These are phyloP conservation scores for Ramularia collo-cygni DNA, from an alignment of 2,329 filamentous ascomycete genomes.

Conservation along the genomic window DNA sequence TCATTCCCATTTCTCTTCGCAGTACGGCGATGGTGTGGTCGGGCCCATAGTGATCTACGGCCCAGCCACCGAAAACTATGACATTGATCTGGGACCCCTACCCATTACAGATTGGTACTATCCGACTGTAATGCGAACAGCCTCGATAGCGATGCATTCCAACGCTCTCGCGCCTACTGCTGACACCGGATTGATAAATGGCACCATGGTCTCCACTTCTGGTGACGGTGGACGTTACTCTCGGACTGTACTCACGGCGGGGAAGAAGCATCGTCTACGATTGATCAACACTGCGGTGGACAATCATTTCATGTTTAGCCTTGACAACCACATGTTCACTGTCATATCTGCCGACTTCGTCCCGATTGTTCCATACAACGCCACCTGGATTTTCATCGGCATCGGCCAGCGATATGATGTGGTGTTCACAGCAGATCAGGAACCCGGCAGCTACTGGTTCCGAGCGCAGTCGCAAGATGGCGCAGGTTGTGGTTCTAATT, in stretches of 20 bases:
- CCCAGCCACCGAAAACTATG: slow-evolving; percentile 52
- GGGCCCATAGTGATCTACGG: slow-evolving; percentile 58
- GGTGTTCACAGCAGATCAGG: slow-evolving; percentile 33
- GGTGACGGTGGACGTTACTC: slow-evolving; percentile 19
- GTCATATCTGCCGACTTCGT: slow-evolving; percentile 34
- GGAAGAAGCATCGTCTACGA: slow-evolving; percentile 38
- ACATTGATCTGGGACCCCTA: slow-evolving; percentile 56
- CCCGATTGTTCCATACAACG: slow-evolving; percentile 28
- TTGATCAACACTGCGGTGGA: slow-evolving; percentile 43
- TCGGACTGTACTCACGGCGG: slow-evolving; percentile 29
- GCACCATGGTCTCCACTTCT: slow-evolving; percentile 33
- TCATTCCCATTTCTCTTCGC: slow-evolving; percentile 52
- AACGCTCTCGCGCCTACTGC: slow-evolving; percentile 36
- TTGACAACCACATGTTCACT: slow-evolving; percentile 30
- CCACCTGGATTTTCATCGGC: slow-evolving; percentile 27
- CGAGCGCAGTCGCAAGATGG: slow-evolving; percentile 26
- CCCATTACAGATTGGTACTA: slow-evolving; percentile 55
- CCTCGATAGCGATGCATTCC: slow-evolving; percentile 26
- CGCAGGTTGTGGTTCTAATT: slow-evolving; percentile 28
- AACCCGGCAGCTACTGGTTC: slow-evolving; percentile 32
- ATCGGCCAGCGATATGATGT: slow-evolving; percentile 39
- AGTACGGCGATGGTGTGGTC: slow-evolving; percentile 52
- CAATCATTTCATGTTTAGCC: slow-evolving; percentile 36
- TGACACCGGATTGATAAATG: slow-evolving; percentile 43
- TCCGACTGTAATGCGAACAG: slow-evolving; percentile 20